Base-by-base conservation (phyloP, 805 yeast species). In the Nakazawaea pomicola region DNA sequence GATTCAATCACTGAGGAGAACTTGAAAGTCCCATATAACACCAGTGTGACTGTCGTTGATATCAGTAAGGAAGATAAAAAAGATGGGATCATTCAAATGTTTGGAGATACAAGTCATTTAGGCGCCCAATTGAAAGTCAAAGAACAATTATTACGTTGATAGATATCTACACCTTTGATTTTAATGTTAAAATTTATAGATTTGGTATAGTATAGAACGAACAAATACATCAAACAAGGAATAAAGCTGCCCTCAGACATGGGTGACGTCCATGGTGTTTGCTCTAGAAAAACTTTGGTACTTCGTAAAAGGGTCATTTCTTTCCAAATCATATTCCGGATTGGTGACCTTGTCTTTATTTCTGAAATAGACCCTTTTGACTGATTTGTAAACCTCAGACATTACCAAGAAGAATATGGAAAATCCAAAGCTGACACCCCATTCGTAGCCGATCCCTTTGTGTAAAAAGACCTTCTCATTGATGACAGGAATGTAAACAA, bases 401-500 rank as follows among this genome's bases (percentile, higher is more conserved):
- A 80, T 78, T 5, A 61, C 44, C 49, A 85, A 67, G 56, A 80
- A 87, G 28, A 71, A 63, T 4, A 76, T 43, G 3, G 82, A 63
- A 46, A 79, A 72, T 0, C 76, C 85, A 47, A 81, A 64, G 1
- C 87, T 74, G 46, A 85, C 60, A 12, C 85, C 91, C 95, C 95
- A 87, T 64, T 86, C 95, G 62, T 77, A 78, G 8, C 80, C 73
- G 48, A 86, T 84, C 6, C 80, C 76, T 23, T 60, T 66, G 59
- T 87, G 95, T 51, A 80, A 65, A 57, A 87, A 87, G 7, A 87
- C 95, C 47, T 74, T 72, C 33, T 69, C 64, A 59, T 87, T 87
- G 55, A 87, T 85, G n/a, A 83, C 95, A 6, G 96, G 95, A 48
- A 87, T 87, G 61, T 86, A 86, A 29, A 86, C 77, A 15, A 85